These are phyloP conservation scores for Diplosphaera chodatii DNA, from an alignment of 139 green algal genomes.

Conservation along the genomic window DNA sequence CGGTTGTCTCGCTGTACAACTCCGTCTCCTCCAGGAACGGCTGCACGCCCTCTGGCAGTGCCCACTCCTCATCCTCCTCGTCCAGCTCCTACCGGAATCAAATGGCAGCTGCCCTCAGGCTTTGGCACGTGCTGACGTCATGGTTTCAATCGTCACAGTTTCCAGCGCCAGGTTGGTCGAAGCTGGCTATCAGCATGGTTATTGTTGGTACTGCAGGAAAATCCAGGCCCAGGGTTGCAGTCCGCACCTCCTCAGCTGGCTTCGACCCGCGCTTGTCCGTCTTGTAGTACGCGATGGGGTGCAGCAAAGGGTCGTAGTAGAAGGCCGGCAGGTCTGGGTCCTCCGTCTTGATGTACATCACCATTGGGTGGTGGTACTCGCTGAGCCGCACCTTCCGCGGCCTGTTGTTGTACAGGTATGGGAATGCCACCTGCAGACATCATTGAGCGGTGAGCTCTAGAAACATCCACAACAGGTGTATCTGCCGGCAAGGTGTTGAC, in stretches of 20 bases:
- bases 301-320: constrained; percentile 99
- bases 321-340: constrained; percentile 98
- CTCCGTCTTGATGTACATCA: constrained; percentile 99
- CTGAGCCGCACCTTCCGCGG: constrained; percentile 87
- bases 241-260: constrained; percentile 12
- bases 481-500: too few relatives aligned
- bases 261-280: constrained; percentile 16
- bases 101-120: too few relatives aligned
- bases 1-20: constrained; percentile 85
- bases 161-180: too few relatives aligned
- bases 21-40: constrained; percentile 58
- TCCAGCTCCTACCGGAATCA: constrained; percentile 54
- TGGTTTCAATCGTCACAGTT: too few relatives aligned
- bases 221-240: too few relatives aligned
- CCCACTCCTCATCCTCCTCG: constrained; percentile 82
- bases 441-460: too few relatives aligned
- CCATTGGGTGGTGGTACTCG: constrained; percentile 90
- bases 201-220: too few relatives aligned
- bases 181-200: too few relatives aligned
- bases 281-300: constrained; percentile 92
- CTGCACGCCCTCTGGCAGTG: constrained; percentile 77
- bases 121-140: too few relatives aligned
- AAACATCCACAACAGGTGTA: too few relatives aligned
- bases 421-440: constrained; percentile 84
- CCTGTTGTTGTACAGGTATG: constrained; percentile 99